Base-by-base conservation (phyloP, 129 eudicot genomes). In the Arctium lappa region DNA sequence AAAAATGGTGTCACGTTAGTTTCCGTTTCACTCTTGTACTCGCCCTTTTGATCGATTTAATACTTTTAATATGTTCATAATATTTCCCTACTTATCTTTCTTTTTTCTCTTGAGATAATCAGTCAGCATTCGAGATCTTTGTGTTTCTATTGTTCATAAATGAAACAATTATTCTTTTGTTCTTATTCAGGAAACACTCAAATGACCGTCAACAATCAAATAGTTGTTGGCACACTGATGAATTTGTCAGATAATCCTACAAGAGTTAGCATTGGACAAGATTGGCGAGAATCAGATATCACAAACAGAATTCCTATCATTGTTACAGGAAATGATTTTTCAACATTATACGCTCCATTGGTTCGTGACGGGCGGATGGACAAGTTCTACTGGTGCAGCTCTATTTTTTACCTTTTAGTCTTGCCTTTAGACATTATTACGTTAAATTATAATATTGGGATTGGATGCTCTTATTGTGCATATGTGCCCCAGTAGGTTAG, bases 361-460 rank as follows among this genome's bases (percentile, higher is more conserved):
- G 94, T 95, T 81, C 99, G 99, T 85, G 99, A 95, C 74, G 99
- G 99, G 53, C 90, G 98, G 82, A 95, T 95, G 99, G 99, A 95
- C 74, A 95, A 95, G 86, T 95, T 95, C 74, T 93, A 91, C 87
- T 95, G 99, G 99, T 95, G 81, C 36, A 15, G n/a, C 9, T 72
- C 37, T 53, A 13, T 38, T 53, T 69, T 78, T 66, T 83, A 40
- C 56, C 9, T 77, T 65, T 56, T 36, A 36, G 56, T 11, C 32
- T 72, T 46, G 42, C 48, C 18, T 73, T 78, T 69, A 56, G 31
- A 16, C 11, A 18, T 53, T 33, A 77, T 60, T 72, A 30, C 11
- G 63, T 72, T 50, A 34, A 36, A 11, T 36, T 22, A 53, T 32
- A 44, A 72, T 36, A 84, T 18, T n/a, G 71, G 76, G 42, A 60